phyloP scores from a whole-genome alignment of 345 rosid genomes.

The Salix koriyanagi region DNA sequence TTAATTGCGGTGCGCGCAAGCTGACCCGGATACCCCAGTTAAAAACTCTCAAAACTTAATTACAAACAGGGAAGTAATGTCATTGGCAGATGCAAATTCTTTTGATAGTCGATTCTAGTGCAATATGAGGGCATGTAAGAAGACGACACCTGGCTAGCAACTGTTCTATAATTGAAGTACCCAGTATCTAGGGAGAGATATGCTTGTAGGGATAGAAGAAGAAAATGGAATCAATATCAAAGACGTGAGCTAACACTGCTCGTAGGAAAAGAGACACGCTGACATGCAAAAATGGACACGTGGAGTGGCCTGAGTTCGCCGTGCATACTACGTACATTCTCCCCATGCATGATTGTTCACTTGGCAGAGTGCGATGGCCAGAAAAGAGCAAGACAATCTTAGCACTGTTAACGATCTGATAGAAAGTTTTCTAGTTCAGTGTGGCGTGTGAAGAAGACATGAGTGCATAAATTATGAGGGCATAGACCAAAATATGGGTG shows the following conservation, averaged over 20 bases:
- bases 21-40: no score
- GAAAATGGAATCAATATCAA: background rate
- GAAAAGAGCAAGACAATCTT: background rate
- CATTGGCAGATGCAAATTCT: no score
- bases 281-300: slow-evolving; percentile 1
- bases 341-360: slow-evolving; percentile 10
- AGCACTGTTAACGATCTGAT: background rate
- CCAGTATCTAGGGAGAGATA: background rate
- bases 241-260: background rate
- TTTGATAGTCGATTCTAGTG: no score
- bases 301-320: background rate
- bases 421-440: no score
- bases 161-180: no score
- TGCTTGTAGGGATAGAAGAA: background rate
- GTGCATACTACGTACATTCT: background rate
- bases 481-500: no score
- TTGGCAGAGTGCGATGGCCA: background rate
- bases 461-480: no score
- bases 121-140: background rate
- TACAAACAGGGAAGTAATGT: no score
- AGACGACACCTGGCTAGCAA: background rate
- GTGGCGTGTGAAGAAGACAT: no score
- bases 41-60: no score
- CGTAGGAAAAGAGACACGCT: background rate
- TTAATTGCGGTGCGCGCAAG: no score